Conservation (phyloP, 2,329 filamentous ascomycete species). For the Cytospora mali region DNA sequence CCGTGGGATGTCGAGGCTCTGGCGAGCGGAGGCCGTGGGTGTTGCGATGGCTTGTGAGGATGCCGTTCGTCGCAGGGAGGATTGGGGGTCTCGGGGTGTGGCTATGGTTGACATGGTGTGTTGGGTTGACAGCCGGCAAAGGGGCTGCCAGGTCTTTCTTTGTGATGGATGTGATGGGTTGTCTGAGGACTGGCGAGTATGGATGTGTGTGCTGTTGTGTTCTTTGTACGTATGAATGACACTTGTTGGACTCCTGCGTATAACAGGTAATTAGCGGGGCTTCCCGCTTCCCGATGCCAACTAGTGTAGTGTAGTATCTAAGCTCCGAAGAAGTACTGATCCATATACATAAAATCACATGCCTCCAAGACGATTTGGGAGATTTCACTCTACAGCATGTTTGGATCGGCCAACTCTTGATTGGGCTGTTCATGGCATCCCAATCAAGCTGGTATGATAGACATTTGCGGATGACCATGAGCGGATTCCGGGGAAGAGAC, state of each 20-base stretch:
- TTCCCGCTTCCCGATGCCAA: background rate
- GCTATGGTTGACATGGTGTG: constrained; percentile 65
- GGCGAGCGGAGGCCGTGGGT: constrained; percentile 74
- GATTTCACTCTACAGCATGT: background rate
- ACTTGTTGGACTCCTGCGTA: background rate
- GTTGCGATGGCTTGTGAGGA: constrained; percentile 55
- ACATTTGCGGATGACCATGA: background rate
- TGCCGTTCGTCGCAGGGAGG: constrained; percentile 59
- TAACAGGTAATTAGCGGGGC: background rate
- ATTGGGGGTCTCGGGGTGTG: constrained; percentile 60
- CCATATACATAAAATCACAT: background rate
- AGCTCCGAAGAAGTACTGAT: background rate
- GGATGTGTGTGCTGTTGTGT: background rate
- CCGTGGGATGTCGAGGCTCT: constrained; percentile 68
- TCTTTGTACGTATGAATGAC: background rate
- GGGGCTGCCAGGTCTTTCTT: background rate
- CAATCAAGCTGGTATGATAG: background rate
- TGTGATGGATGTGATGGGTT: background rate
- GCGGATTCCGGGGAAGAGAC: background rate
- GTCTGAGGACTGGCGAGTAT: background rate
- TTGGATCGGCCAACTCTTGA: background rate
- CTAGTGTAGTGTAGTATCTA: background rate
- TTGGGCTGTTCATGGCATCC: background rate
- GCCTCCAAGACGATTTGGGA: background rate
- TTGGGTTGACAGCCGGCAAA: constrained; percentile 5